Conservation (phyloP, 2,329 filamentous ascomycete genomes). For the Ophiostoma ulmi region DNA sequence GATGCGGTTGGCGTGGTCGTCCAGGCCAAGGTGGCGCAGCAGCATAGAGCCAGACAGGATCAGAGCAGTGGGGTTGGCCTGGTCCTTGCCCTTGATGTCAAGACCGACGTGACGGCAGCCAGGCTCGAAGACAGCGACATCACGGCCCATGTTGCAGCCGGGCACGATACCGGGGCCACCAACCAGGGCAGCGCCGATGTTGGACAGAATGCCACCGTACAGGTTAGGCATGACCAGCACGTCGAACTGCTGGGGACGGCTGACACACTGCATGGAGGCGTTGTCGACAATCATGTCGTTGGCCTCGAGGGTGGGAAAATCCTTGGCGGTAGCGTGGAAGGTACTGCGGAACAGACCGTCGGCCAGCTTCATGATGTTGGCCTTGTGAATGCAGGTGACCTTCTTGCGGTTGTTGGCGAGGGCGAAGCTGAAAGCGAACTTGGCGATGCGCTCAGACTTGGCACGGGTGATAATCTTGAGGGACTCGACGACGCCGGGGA, state of each 20-base stretch:
- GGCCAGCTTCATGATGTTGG: slow-evolving; percentile 99
- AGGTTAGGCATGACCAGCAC: slow-evolving; percentile 99
- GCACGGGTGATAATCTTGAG: slow-evolving; percentile 99
- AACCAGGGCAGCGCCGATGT: slow-evolving; percentile 95
- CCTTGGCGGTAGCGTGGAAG: slow-evolving; percentile 86
- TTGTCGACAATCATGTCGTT: slow-evolving; percentile 99
- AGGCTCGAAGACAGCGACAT: slow-evolving; percentile 97
- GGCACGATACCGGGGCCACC: slow-evolving; percentile 95
- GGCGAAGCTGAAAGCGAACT: slow-evolving; percentile 96
- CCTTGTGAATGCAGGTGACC: slow-evolving; percentile 99
- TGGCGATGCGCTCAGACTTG: slow-evolving; percentile 98
- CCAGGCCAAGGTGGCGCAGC: slow-evolving; percentile 90
- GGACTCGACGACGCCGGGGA: slow-evolving; percentile 92
- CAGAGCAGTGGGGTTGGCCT: slow-evolving; percentile 96
- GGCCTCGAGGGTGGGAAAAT: slow-evolving; percentile 90
- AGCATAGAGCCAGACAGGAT: slow-evolving; percentile 96
- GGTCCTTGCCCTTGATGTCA: slow-evolving; percentile 99
- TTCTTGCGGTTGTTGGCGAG: slow-evolving; percentile 99
- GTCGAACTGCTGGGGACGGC: slow-evolving; percentile 94
- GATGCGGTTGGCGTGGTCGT: slow-evolving; percentile 97
- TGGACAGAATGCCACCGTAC: slow-evolving; percentile 97
- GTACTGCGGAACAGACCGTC: slow-evolving; percentile 98
- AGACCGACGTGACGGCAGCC: slow-evolving; percentile 98
- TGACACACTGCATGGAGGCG: slow-evolving; percentile 98
- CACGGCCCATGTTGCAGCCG: slow-evolving; percentile 98